Base-by-base conservation (phyloP, 441 rosid species). In the Gossypium davidsonii region DNA sequence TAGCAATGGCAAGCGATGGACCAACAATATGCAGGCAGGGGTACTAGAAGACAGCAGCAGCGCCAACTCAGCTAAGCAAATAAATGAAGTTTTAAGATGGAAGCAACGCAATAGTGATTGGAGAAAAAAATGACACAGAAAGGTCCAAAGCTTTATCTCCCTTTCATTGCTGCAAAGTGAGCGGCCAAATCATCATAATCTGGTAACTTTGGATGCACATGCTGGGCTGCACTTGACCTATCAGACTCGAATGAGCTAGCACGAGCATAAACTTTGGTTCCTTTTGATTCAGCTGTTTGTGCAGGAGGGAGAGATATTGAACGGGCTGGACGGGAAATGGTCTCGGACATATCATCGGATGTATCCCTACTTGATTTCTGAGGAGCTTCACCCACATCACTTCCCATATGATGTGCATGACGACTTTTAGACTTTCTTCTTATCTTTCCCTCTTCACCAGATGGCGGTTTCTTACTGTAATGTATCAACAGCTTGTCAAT, bases 151-250 rank as follows among this genome's bases (percentile, higher is more conserved):
- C 9, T 72, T 83, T 84, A 89, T 72, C 84, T 87, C 73, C 96
- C 96, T 80, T 81, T 91, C 66, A 92, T 84, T 56, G 93, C 89
- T 77, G 98, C 90, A 74, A 92, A 83, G 14, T 88, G 87, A 4
- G 99, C 98, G 3, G 99, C 96, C 86, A 94, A 80, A 74, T 90
- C 96, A 26, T 94, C 99, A 57, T 91, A 92, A 77, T 94, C 85
- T 1, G 99, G 99, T 78, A 94, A 83, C 80, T 91, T 94, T 0
- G 98, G 99, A 82, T 94, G 99, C 77, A 94, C 97, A 57, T 94
- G 97, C 71, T 81, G 80, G 12, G 92, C 93, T 20, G 79, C 73
- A 68, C 67, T 79, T 0, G 88, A 85, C 76, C 87, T 78, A 60
- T 86, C 96, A 6, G 91, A 87, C 79, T 90, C 94, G 51, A 94